Conservation (phyloP, 139 green algal genomes). For the Chlamydomonas schloesseri region DNA sequence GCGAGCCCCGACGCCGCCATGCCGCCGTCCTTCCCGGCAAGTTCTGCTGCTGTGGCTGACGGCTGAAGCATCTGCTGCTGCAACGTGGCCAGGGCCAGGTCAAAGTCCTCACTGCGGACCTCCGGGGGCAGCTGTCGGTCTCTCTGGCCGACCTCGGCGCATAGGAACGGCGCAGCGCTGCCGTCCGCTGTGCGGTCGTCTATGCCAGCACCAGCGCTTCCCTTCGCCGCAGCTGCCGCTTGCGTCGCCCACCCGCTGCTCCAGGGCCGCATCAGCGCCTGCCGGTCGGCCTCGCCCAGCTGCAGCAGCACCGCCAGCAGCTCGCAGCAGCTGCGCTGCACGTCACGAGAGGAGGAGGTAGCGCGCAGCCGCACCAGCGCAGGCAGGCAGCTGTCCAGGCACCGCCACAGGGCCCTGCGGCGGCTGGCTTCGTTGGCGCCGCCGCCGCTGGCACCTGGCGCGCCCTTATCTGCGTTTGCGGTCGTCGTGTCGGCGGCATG, state of each 20-base stretch:
- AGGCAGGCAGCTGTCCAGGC: background rate
- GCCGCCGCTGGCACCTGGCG: background rate
- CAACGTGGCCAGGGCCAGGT: background rate
- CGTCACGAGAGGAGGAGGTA: background rate
- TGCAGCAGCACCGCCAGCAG: background rate
- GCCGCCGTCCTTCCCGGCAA: background rate
- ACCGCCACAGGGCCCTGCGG: background rate
- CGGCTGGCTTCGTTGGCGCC: background rate
- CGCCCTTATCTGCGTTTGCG: too few species aligned
- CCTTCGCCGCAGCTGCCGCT: background rate
- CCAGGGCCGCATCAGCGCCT: background rate
- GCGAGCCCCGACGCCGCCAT: background rate
- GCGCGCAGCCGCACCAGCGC: background rate
- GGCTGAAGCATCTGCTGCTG: background rate
- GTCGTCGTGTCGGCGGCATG: too few species aligned
- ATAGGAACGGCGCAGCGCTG: background rate
- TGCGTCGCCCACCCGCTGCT: background rate
- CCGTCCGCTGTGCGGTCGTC: background rate
- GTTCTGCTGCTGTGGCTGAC: background rate
- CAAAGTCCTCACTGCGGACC: conserved; percentile 1
- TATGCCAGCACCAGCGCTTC: background rate
- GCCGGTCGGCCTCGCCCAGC: background rate
- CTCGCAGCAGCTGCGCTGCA: background rate
- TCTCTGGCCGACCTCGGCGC: background rate
- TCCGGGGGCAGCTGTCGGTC: background rate